Base-by-base conservation (phyloP, 169 alveolate genomes). In the Ichthyophthirius multifiliis region DNA sequence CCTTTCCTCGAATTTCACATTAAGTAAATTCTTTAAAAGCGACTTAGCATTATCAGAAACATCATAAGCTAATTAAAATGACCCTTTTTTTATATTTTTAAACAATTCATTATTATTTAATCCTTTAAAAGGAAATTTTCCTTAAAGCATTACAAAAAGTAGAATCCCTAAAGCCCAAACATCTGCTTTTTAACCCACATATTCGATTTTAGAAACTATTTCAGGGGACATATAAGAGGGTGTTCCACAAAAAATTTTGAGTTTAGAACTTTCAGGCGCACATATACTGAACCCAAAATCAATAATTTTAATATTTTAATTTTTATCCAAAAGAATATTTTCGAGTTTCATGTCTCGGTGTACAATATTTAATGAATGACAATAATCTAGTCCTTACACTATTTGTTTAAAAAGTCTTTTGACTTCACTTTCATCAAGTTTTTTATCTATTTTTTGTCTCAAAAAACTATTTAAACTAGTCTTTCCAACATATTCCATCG, bases 181-280 rank as follows among this genome's bases (percentile, higher is more conserved):
- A 87, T 93, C 97, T 3, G 95, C 90, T 18, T 83, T 87, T n/a
- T 82, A 76, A 4, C 96, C 96, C 32, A 81, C 75, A 74, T 85
- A 92, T 39, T 91, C 95, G 71, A 83, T 75, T 78, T 84, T 63
- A 73, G 82, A 71, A 78, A 83, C 94, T 31, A 94, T 92, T 89
- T 94, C 96, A 10, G 97, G 97, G 3, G 95, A 89, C 97, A 94
- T 94, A 85, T 94, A 94, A 79, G 90, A 82, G 3, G 97, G 97
- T 6, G 97, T 94, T 15, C 97, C 97, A 79, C 97, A 94, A 83
- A 94, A 94, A 39, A 92, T 84, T 76, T 83, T 89, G 46, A 85
- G 83, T 75, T 89, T 90, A 45, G 85, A 83, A 5, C 84, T 89
- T 46, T 88, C 86, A 5, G 92, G 86, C 18, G 88, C 77, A 75